phyloP scores from a whole-genome alignment of 805 yeast species.

The Millerago galiae region DNA sequence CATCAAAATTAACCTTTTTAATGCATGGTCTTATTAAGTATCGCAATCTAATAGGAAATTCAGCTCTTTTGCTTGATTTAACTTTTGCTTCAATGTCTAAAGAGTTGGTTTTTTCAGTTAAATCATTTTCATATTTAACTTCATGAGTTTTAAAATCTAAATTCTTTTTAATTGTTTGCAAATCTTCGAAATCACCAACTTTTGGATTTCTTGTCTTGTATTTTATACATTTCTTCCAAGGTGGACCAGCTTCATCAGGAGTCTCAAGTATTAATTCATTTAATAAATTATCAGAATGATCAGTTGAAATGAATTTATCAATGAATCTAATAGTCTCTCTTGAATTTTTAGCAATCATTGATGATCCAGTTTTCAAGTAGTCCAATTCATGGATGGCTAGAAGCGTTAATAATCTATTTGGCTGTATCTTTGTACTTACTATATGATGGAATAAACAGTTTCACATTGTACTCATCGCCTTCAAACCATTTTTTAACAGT shows the following conservation, averaged over 20 bases:
- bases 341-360: conserved; percentile 56
- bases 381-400: conserved; percentile 51
- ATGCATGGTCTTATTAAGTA: conserved; percentile 53
- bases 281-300: conserved; percentile 7
- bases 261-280: conserved; percentile 31
- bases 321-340: conserved; percentile 58
- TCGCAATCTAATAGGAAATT: conserved; percentile 47
- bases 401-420: background rate
- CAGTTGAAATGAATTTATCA: conserved; percentile 30
- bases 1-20: conserved; percentile 38
- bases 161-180: background rate
- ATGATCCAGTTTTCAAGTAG: conserved; percentile 45
- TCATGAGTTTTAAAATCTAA: background rate
- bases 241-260: conserved; percentile 40
- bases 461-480: conserved; percentile 27
- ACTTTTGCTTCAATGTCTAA: background rate
- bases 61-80: conserved; percentile 25
- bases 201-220: conserved; percentile 41
- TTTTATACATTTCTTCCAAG: conserved; percentile 43
- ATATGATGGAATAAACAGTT: conserved; percentile 47
- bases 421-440: conserved; percentile 15
- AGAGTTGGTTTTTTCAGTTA: background rate
- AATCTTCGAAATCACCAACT: conserved; percentile 40
- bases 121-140: conserved; percentile 6
- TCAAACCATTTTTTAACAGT: conserved; percentile 59